Base-by-base conservation (phyloP, 495 filamentous ascomycete species). In the Penicillium ucsense region DNA sequence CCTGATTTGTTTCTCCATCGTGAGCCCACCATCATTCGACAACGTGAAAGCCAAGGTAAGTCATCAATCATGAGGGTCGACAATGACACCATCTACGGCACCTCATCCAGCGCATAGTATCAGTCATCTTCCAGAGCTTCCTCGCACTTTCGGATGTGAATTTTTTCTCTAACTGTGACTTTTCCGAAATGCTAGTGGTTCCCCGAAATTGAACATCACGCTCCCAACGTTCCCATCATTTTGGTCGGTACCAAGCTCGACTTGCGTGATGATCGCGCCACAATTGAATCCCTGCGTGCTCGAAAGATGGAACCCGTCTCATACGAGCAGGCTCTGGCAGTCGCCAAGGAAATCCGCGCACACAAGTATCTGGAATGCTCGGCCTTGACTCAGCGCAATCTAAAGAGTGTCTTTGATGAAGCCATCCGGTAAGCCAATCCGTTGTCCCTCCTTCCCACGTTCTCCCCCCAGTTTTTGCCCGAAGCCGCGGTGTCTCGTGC, bases 391-490 rank as follows among this genome's bases (percentile, higher is more conserved):
- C 92, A 97, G 71, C 77, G 88, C 47, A 94, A 94, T 60, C 66
- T 98, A 55, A 98, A 98, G 80, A 91, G 87, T 46, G 94, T 98
- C 41, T 98, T 98, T 61, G 92, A 98, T 56, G 88, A 95, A 62
- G 92, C 92, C 35, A 98, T 98, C 61, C 79, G 89, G 91, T 95
- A 65, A 33, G 30, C 38, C n/a, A 32, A 8, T n/a, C 4, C 33
- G 6, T 8, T 8, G 0, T 9, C 29, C 10, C 29, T 11, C 27
- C 20, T 0, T n/a, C 30, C 43, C 11, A 11, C 43, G 20, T 20
- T 20, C 20, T 20, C 2, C 20, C 2, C 2, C 20, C 20, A 20
- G 20, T 20, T 20, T 20, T 20, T n/a, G n/a, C n/a, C n/a, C n/a
- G n/a, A n/a, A n/a, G n/a, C n/a, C 20, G 20, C 20, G 20, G 20